Percentiles rank a stretch among this genome's conserved stretches.
Evolutionary conservation across 176 grass and related monocot genomes (phyloP).

Genomic region (Stipa capillata): DNA sequence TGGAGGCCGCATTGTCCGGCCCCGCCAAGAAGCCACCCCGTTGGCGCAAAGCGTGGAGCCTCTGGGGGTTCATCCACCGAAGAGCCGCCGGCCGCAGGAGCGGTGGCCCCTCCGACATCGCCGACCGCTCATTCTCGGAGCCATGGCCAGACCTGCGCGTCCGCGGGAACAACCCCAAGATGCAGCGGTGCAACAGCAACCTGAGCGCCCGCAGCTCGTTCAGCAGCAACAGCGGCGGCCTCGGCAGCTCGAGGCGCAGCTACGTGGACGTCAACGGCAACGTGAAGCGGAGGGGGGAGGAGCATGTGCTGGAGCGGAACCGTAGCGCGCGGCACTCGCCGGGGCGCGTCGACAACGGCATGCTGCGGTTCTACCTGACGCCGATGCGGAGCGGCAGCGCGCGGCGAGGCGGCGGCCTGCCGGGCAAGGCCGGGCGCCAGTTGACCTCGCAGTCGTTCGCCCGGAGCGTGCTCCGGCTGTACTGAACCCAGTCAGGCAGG

Average conservation of each 20-base stretch:
- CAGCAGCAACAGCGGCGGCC: slow-evolving; percentile 75
- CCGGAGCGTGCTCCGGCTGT: slow-evolving; percentile 73
- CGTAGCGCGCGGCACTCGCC: slow-evolving; percentile 79
- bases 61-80: slow-evolving; percentile 81
- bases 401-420: slow-evolving; percentile 31
- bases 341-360: slow-evolving; percentile 66
- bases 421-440: slow-evolving; percentile 52
- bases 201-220: slow-evolving; percentile 84
- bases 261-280: slow-evolving; percentile 31
- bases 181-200: slow-evolving; percentile 79
- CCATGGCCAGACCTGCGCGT: slow-evolving; percentile 61
- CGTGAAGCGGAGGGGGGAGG: slow-evolving; percentile 36
- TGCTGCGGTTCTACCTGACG: slow-evolving; percentile 95
- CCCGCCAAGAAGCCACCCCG: slow-evolving; percentile 62
- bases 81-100: slow-evolving; percentile 26
- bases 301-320: slow-evolving; percentile 66
- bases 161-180: slow-evolving; percentile 40
- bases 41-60: slow-evolving; percentile 88
- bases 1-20: slow-evolving; percentile 62
- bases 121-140: slow-evolving; percentile 80
- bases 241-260: slow-evolving; percentile 55
- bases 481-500: slow-evolving; percentile 26
- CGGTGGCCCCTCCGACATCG: slow-evolving; percentile 44
- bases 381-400: slow-evolving; percentile 61
- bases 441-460: slow-evolving; percentile 66